Evolutionary conservation across 257 asterid genomes (phyloP).

Genomic region (Solanum raphanifolium): DNA sequence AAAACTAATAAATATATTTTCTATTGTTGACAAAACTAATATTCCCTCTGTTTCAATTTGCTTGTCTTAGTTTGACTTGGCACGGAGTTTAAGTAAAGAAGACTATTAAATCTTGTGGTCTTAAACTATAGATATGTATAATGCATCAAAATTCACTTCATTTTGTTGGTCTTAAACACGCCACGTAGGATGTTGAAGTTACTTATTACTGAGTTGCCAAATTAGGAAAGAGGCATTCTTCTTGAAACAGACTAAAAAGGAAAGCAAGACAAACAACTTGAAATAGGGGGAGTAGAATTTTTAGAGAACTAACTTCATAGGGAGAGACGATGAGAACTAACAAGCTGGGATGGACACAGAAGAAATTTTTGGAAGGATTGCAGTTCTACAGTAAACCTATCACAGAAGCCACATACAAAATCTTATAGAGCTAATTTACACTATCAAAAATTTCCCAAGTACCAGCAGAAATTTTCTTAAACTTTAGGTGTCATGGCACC

Average conservation of each 20-base stretch:
- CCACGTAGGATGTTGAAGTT: not conserved
- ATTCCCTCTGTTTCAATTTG: not conserved
- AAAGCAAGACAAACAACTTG: not conserved
- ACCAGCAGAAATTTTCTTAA: not conserved
- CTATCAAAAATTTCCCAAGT: not conserved
- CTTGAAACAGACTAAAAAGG: not conserved
- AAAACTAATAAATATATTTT: not conserved
- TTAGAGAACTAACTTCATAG: not conserved
- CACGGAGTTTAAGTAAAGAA: not conserved
- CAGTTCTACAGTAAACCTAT: not conserved
- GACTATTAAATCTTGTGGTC: not conserved
- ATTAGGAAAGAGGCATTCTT: not conserved
- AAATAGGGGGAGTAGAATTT: not conserved
- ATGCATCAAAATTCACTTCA: not conserved
- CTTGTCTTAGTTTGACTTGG: not conserved
- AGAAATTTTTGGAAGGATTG: not conserved
- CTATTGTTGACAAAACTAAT: not conserved
- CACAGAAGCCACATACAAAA: not conserved
- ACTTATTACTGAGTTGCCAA: not conserved
- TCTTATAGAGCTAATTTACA: not conserved
- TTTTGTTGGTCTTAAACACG: not conserved
- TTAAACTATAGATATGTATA: not conserved
- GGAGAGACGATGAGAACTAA: not conserved
- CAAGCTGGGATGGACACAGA: not conserved
- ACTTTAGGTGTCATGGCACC: not conserved